Evolutionary conservation across 176 grass and related monocot species (phyloP).

Genomic region (Rhynchospora tenuis): DNA sequence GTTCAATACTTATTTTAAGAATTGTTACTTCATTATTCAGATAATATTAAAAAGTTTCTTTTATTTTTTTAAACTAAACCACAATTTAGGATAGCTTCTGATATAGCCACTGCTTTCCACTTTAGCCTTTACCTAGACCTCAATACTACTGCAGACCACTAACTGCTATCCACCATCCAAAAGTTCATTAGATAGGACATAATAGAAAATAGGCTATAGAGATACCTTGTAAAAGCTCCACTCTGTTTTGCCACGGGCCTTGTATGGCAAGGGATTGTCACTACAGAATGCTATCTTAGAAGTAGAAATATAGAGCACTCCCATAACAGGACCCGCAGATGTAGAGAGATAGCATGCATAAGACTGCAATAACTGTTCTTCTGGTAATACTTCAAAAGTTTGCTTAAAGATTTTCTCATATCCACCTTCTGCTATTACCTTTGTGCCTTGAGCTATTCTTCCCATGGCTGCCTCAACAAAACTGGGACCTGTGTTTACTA

Average conservation of each 20-base stretch:
- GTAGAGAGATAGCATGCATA: slow-evolving; percentile 88
- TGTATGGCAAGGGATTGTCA: slow-evolving; percentile 85
- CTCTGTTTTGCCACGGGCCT: slow-evolving; percentile 77
- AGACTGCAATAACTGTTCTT: slow-evolving; percentile 67
- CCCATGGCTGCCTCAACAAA: slow-evolving; percentile 86
- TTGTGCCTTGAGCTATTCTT: slow-evolving; percentile 83
- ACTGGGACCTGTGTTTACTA: slow-evolving; percentile 87
- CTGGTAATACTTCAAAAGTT: slow-evolving; percentile 63
- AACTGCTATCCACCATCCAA: background rate
- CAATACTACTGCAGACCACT: background rate
- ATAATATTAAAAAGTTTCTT: background rate
- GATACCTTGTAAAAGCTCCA: slow-evolving; percentile 91
- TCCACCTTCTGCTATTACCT: slow-evolving; percentile 88
- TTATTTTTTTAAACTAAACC: background rate
- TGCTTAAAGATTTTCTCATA: slow-evolving; percentile 92
- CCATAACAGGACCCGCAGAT: slow-evolving; percentile 92
- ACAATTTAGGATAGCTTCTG: background rate
- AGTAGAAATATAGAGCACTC: slow-evolving; percentile 86
- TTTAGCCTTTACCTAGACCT: background rate
- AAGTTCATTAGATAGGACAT: background rate
- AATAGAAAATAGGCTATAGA: background rate
- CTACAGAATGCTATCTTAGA: slow-evolving; percentile 85
- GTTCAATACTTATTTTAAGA: background rate
- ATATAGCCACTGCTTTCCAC: background rate
- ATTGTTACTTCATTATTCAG: background rate